Base-by-base conservation (phyloP, 2,329 filamentous ascomycete species). In the Fusarium xyrophilum region DNA sequence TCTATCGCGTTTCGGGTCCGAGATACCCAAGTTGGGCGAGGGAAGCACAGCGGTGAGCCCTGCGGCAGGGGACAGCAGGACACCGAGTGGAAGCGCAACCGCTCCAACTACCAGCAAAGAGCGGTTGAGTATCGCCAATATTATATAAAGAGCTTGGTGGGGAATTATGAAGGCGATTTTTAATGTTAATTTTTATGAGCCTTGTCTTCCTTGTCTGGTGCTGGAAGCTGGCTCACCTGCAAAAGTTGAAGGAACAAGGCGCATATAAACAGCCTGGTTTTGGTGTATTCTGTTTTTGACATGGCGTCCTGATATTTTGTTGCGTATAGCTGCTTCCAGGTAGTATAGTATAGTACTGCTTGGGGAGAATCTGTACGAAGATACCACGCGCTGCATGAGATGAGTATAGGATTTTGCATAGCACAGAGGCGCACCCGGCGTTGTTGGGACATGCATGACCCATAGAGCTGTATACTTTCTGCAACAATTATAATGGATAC, bases 111-210 rank as follows among this genome's bases (percentile, higher is more conserved):
- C 64, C 21, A 69, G 64, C 50, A 75, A 73, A 47, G 77, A 79
- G 43, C 76, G 77, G n/a, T 65, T 82, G 53, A 82, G 80, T 67
- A 82, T 82, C 67, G 80, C 80, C 14, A 82, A 83, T 48, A 83
- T 83, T n/a, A 83, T 83, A 32, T 83, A 68, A 74, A 27, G 36
- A 50, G 28, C 14, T 28, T 50, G 46, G 33, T 8, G n/a, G 51
- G 33, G 36, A 30, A 27, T 56, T 38, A 62, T 35, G 64, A 60
- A 38, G 52, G 52, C 42, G 42, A 60, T 61, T 54, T 46, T 68
- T 74, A 73, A 73, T 73, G 66, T 73, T 58, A 69, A 70, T 70
- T 63, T 63, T 61, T 61, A 60, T 28, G 54, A 60, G 64, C 23
- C 43, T 36, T 38, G 44, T 35, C 39, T 52, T 60, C 59, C 48